phyloP scores from a whole-genome alignment of 192 early-diverging fungal genomes.

The Pilaira anomala region DNA sequence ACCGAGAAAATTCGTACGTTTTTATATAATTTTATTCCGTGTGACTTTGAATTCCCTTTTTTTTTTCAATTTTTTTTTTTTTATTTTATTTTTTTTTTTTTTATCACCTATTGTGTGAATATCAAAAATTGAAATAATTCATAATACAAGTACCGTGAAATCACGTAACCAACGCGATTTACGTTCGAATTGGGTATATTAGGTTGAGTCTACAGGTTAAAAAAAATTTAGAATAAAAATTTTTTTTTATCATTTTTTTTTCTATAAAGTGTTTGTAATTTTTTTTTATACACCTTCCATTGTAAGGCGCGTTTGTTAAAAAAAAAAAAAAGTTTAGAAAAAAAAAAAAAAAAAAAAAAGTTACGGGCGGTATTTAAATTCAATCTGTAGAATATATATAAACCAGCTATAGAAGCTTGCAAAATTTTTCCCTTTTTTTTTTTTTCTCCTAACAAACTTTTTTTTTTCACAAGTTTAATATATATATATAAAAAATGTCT shows the following conservation, averaged over 20 bases:
- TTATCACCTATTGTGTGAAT: neutral
- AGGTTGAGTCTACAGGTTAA: neutral
- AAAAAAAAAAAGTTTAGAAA: neutral
- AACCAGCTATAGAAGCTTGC: neutral
- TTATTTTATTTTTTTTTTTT: slow-evolving; percentile 4
- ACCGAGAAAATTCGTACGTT: neutral
- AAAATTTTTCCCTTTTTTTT: slow-evolving; percentile 4
- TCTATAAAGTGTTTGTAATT: neutral
- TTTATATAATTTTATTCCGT: slow-evolving; percentile 1
- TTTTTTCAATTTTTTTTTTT: slow-evolving; percentile 3
- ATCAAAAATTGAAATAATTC: neutral
- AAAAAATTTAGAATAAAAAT: neutral
- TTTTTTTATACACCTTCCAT: neutral
- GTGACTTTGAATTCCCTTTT: neutral
- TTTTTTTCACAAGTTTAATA: slow-evolving; percentile 13
- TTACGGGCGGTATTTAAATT: neutral
- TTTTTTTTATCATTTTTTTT: neutral
- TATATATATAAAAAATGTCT: slow-evolving; percentile 47
- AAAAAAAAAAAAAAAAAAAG: neutral
- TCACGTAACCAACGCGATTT: slow-evolving; percentile 27
- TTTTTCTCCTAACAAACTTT: slow-evolving; percentile 5
- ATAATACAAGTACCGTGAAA: neutral
- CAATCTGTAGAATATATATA: neutral
- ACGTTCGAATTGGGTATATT: neutral
- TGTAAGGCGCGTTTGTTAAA: neutral